These are phyloP conservation scores for Scutellaria galericulata DNA, from an alignment of 257 asterid species.

Conservation along the genomic window DNA sequence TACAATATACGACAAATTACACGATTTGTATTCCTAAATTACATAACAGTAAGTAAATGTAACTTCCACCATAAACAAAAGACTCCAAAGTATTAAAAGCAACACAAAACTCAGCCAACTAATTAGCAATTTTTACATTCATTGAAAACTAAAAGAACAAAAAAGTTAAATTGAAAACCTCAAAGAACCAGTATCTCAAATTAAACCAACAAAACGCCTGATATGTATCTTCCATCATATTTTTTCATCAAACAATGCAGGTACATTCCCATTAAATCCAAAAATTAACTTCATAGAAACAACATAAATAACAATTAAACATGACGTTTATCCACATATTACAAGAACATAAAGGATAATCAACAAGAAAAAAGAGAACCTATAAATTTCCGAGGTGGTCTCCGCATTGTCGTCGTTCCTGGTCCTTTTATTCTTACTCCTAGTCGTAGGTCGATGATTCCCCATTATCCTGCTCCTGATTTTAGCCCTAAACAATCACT, in stretches of 20 bases:
- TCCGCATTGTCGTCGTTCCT: constrained; percentile 74
- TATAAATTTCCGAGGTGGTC: constrained; percentile 59
- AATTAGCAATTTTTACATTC: not conserved
- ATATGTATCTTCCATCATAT: not conserved
- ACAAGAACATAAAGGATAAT: not conserved
- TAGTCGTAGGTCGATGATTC: constrained; percentile 79
- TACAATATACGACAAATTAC: not conserved
- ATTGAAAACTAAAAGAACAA: not conserved
- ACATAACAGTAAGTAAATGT: constrained; percentile 9
- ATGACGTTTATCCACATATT: not conserved
- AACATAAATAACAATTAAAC: constrained; percentile 2
- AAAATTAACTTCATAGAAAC: constrained; percentile 6
- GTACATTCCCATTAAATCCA: constrained; percentile 10
- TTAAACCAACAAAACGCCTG: not conserved
- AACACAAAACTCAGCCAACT: not conserved
- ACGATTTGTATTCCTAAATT: not conserved
- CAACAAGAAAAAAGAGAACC: constrained; percentile 43
- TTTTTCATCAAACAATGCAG: not conserved
- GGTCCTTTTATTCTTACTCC: constrained; percentile 86
- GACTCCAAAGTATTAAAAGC: not conserved
- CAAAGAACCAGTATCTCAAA: constrained; percentile 14
- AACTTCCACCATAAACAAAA: constrained; percentile 29
- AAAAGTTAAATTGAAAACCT: not conserved
- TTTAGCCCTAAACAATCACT: constrained; percentile 33
- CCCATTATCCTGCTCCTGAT: constrained; percentile 50